Conservation (phyloP, 1,284 basidiomycete species). For the Marasmius oreades region DNA sequence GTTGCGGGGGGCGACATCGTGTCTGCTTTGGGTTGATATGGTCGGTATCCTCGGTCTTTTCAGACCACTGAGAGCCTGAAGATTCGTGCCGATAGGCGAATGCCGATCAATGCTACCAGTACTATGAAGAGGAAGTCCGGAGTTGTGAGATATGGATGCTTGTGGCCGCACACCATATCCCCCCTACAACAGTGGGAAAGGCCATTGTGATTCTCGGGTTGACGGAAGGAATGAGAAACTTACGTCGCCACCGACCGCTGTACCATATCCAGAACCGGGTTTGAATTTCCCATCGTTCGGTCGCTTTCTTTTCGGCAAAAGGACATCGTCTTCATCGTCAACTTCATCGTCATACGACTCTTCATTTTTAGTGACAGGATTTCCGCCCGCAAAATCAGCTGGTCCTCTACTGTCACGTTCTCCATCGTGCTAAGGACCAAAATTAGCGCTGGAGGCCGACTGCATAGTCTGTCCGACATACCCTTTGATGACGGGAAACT, state of each 20-base stretch:
- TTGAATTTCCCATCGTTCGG: conserved; percentile 7
- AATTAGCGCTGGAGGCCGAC: background rate
- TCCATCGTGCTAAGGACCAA: conserved; percentile 41
- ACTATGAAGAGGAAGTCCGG: background rate
- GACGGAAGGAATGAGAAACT: background rate
- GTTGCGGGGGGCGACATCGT: background rate
- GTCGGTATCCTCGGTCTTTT: background rate
- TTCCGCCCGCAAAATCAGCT: conserved; percentile 39
- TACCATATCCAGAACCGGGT: background rate
- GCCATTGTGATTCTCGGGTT: background rate
- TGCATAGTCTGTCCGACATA: conserved; percentile 21
- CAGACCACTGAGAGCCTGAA: background rate
- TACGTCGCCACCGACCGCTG: background rate
- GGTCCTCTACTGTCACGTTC: conserved; percentile 49
- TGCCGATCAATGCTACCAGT: background rate
- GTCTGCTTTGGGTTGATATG: background rate
- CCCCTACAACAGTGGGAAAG: background rate
- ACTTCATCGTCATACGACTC: conserved; percentile 39
- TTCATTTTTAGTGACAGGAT: conserved; percentile 29
- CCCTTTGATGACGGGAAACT: conserved; percentile 44
- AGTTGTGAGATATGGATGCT: background rate
- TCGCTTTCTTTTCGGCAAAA: conserved; percentile 8
- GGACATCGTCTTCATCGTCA: conserved; percentile 33
- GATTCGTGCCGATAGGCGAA: background rate
- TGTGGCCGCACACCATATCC: background rate